phyloP scores from a whole-genome alignment of 768 basidiomycete genomes.

The Suillus bovinus region DNA sequence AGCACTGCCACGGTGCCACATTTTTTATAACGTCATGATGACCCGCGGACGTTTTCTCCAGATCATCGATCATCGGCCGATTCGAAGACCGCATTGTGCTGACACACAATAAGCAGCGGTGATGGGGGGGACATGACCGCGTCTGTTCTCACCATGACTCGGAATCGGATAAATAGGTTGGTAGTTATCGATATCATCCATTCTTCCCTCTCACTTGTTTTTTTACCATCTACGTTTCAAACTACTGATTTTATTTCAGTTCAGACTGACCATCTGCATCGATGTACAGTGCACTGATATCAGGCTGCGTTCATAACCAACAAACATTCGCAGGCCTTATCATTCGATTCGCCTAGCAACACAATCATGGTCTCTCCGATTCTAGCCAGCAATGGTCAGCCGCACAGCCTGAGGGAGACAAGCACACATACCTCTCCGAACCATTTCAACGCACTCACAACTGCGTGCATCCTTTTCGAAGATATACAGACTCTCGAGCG shows the following conservation, averaged over 20 bases:
- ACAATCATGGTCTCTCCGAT: neutral
- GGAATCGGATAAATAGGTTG: too few relatives aligned
- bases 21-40: neutral
- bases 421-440: conserved; percentile 6
- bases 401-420: neutral
- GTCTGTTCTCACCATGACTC: too few relatives aligned
- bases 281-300: neutral
- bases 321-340: neutral
- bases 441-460: conserved; percentile 28
- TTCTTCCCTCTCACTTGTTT: too few relatives aligned
- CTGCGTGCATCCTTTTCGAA: conserved; percentile 29
- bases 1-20: neutral
- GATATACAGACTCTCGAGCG: conserved; percentile 25
- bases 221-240: neutral
- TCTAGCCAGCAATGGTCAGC: neutral
- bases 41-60: neutral
- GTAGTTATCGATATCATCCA: too few relatives aligned
- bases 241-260: neutral
- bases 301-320: neutral
- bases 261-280: neutral
- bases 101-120: too few relatives aligned
- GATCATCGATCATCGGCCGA: neutral
- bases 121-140: too few relatives aligned
- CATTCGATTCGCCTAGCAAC: neutral
- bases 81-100: too few relatives aligned